Percentiles rank a stretch among this genome's conserved stretches.
Evolutionary conservation across 1,284 basidiomycete genomes (phyloP).

Genomic region (Cerioporus squamosus): DNA sequence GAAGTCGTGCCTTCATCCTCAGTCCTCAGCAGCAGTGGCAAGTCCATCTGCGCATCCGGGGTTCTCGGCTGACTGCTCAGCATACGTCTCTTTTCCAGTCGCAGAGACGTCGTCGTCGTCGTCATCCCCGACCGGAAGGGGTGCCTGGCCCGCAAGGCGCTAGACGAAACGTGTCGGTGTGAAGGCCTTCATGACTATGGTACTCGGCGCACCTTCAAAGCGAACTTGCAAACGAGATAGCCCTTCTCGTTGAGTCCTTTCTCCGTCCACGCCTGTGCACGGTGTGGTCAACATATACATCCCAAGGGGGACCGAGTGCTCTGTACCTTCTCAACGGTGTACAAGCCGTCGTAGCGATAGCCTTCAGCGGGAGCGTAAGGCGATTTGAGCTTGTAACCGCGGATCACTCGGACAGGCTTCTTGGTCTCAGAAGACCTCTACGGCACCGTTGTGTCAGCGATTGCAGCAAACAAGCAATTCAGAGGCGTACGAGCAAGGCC

Average conservation of each 20-base stretch:
- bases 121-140: conserved; percentile 37
- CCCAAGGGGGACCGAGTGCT: neutral
- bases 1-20: no score
- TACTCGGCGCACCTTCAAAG: conserved; percentile 61
- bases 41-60: no score
- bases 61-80: neutral
- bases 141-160: conserved; percentile 65
- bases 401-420: conserved; percentile 81
- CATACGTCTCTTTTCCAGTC: neutral
- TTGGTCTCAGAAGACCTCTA: conserved; percentile 72
- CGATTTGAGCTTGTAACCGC: conserved; percentile 78
- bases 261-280: conserved; percentile 68
- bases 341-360: conserved; percentile 87
- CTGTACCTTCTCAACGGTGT: conserved; percentile 70
- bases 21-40: no score
- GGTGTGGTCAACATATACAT: neutral
- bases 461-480: neutral
- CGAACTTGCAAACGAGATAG: conserved; percentile 76
- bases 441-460: neutral
- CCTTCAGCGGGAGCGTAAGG: conserved; percentile 75
- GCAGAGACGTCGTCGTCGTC: conserved; percentile 7
- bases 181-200: neutral
- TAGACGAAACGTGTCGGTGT: conserved; percentile 30
- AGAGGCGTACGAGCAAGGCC: conserved; percentile 57
- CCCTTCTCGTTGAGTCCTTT: conserved; percentile 65